Evolutionary conservation across 2,329 filamentous ascomycete species (phyloP).

Genomic region (Diplodia scrobiculata): DNA sequence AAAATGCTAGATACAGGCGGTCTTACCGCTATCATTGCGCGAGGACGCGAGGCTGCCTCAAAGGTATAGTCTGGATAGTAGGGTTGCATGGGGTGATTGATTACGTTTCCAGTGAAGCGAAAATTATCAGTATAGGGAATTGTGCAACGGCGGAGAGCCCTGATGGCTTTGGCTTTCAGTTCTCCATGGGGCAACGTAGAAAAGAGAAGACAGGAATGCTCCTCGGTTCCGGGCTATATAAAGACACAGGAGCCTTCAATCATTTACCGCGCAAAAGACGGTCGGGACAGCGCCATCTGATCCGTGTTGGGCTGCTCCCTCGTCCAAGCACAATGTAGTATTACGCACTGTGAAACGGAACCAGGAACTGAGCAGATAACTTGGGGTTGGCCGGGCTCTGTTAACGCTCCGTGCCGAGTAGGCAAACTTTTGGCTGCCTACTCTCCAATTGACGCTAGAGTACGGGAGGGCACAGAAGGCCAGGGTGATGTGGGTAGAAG

Average conservation of each 20-base stretch:
- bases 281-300: background rate
- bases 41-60: background rate
- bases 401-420: too few relatives aligned
- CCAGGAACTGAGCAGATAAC: too few relatives aligned
- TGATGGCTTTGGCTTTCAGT: background rate
- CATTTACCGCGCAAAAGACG: background rate
- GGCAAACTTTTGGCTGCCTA: background rate
- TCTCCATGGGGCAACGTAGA: background rate
- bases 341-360: background rate
- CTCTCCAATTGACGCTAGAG: background rate
- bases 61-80: background rate
- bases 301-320: too few relatives aligned
- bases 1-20: background rate
- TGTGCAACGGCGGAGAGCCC: background rate
- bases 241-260: background rate
- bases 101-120: background rate
- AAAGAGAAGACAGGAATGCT: background rate
- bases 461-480: background rate
- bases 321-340: background rate
- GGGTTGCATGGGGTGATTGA: background rate
- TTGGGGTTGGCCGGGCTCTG: background rate
- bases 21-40: slow-evolving; percentile 11
- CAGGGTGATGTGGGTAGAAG: background rate
- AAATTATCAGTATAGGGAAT: background rate
- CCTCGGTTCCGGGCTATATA: background rate